These are phyloP conservation scores for Nannochloropsis oceanica DNA, from an alignment of 108 stramenopile species.

Conservation along the genomic window DNA sequence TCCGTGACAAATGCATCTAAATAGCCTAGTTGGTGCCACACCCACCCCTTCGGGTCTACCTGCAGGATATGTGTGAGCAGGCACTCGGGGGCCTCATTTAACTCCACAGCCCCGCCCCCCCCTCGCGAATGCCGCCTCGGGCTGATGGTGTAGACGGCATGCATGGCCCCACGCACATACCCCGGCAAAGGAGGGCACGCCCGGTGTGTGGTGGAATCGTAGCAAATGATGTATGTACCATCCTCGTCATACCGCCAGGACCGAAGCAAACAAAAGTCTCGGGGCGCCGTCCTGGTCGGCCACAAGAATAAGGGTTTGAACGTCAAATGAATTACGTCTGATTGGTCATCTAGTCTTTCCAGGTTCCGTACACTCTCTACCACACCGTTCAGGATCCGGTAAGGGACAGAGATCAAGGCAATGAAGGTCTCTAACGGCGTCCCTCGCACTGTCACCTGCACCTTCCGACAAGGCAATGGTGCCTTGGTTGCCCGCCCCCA, in stretches of 20 bases:
- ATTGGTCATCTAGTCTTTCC: conserved; percentile 69
- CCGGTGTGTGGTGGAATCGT: conserved; percentile 54
- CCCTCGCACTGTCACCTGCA: background rate
- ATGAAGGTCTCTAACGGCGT: conserved; percentile 18
- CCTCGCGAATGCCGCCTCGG: background rate
- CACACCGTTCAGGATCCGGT: conserved; percentile 1
- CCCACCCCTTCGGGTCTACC: conserved; percentile 76
- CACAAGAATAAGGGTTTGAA: conserved; percentile 62
- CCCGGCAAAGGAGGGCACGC: conserved; percentile 50
- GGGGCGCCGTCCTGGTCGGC: conserved; percentile 70
- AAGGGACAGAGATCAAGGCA: conserved; percentile 14
- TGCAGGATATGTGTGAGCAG: conserved; percentile 64
- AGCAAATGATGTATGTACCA: conserved; percentile 64
- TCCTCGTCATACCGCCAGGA: conserved; percentile 79
- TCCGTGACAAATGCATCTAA: conserved; percentile 58
- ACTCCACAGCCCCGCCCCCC: conserved; percentile 6
- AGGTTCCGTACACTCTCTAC: conserved; percentile 46
- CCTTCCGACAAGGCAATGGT: background rate
- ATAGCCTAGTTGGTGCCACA: conserved; percentile 46
- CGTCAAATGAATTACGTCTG: conserved; percentile 66
- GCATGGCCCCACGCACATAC: conserved; percentile 67
- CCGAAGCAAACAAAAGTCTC: conserved; percentile 65
- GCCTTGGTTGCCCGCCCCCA: too few species aligned
- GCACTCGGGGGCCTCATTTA: conserved; percentile 46
- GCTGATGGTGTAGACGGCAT: conserved; percentile 60